A percentile compares a stretch with the other conserved stretches of the same genome.
phyloP scores from a whole-genome alignment of 75 land plant species.

The Chamaecyparis obtusa region DNA sequence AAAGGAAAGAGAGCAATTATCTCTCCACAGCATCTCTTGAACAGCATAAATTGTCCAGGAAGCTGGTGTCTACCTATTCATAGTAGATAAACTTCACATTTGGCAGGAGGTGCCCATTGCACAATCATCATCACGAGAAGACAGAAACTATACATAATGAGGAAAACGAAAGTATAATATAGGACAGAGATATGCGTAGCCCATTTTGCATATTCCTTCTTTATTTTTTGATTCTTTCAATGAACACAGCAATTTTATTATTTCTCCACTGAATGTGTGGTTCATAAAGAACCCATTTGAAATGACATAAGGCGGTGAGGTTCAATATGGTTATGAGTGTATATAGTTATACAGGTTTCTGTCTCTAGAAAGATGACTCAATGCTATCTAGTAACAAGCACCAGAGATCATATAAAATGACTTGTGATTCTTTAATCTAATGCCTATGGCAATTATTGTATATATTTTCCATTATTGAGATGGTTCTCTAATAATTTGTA shows the following conservation, averaged over 20 bases:
- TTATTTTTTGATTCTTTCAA: constrained; percentile 6
- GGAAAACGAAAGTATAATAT: neutral
- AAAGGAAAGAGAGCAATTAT: constrained; percentile 1
- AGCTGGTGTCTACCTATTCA: neutral
- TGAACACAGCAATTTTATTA: neutral
- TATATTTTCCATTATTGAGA: neutral
- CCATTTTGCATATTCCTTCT: neutral
- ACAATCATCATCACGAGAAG: neutral
- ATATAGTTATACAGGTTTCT: neutral
- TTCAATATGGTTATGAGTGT: neutral
- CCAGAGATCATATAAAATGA: neutral
- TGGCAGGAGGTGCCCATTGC: neutral
- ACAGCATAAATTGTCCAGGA: neutral
- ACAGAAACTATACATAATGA: neutral
- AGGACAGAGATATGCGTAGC: neutral
- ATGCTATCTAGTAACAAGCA: neutral
- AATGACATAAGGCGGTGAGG: neutral
- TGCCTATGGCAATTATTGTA: neutral
- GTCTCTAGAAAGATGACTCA: neutral
- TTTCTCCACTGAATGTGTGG: neutral
- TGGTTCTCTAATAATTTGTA: neutral
- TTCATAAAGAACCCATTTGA: neutral
- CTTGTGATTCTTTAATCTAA: neutral
- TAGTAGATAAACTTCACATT: constrained; percentile 2
- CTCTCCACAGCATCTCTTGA: neutral